phyloP scores from a whole-genome alignment of 805 yeast genomes.

The Myxozyma kluyveri region DNA sequence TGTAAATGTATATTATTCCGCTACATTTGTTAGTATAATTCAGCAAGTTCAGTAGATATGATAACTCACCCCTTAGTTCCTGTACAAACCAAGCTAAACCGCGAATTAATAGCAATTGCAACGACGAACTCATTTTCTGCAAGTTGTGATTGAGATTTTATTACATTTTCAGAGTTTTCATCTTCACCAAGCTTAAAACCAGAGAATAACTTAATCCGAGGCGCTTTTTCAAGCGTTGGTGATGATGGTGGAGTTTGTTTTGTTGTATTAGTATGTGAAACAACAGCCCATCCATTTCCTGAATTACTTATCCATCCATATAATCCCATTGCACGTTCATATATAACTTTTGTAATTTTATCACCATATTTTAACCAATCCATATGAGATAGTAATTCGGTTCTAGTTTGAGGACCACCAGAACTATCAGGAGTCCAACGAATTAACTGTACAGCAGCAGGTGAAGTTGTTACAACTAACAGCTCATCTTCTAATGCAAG shows the following conservation, averaged over 20 bases:
- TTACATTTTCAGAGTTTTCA: neutral
- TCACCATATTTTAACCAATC: conserved; percentile 32
- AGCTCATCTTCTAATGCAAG: conserved; percentile 29
- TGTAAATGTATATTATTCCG: conserved; percentile 42
- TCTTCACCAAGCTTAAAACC: conserved; percentile 11
- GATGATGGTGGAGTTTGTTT: conserved; percentile 10
- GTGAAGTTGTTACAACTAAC: conserved; percentile 22
- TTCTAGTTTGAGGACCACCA: conserved; percentile 28
- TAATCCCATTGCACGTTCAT: conserved; percentile 38
- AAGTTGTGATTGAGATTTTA: neutral
- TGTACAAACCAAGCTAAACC: conserved; percentile 44
- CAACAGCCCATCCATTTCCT: conserved; percentile 34
- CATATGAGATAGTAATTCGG: conserved; percentile 30
- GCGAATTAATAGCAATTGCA: conserved; percentile 42
- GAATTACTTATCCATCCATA: conserved; percentile 33
- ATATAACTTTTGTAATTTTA: conserved; percentile 25
- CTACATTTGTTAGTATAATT: neutral
- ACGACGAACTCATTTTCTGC: conserved; percentile 23
- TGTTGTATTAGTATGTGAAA: conserved; percentile 1
- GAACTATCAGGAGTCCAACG: conserved; percentile 26
- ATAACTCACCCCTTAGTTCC: conserved; percentile 36
- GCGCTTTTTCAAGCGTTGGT: conserved; percentile 3
- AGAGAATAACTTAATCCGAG: conserved; percentile 19
- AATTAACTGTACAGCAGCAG: conserved; percentile 29
- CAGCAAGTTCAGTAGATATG: neutral